Base-by-base conservation (phyloP, 352 stramenopile genomes). In the Globisporangium perplexum region DNA sequence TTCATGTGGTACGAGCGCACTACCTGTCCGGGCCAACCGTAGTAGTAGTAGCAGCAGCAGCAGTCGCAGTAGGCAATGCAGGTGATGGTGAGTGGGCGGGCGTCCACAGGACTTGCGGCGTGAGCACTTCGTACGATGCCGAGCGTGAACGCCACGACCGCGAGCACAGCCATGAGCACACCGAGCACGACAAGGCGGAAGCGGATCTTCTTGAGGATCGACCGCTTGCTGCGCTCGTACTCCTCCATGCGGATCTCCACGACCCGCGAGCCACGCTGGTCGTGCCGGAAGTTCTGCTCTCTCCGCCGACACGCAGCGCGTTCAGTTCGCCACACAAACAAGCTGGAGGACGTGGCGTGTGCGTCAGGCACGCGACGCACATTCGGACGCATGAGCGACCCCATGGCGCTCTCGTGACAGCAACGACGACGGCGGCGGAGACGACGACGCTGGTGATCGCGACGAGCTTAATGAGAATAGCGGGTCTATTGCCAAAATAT, bases 171-270 rank as follows among this genome's bases (percentile, higher is more conserved):
- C 51, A 83, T 79, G 52, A 89, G 57, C 38, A 83, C 64, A 38
- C 71, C 73, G 6, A 88, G 60, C 35, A 82, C 70, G 36, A 88
- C 45, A 24, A 88, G 54, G 18, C 82, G 78, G 33, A 77, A 74
- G 20, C 77, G 77, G 51, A 92, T 89, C 49, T 80, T 90, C 51
- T 80, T 79, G 24, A 92, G 69, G 22, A 89, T 86, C 10, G 69
- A 77, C 14, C 66, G 69, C 58, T 92, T 92, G 60, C 70, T 87
- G 51, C 74, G 68, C 57, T 85, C 62, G 44, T 90, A 90, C 59
- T 92, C 82, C 36, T 83, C 71, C 54, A 75, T 79, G 39, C 67
- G 72, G 45, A 92, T 70, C 43, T 92, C 77, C 23, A 92, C 82
- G 26, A 89, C 72, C n/a, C 74, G 66, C 10, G 68, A 67, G 8